Base-by-base conservation (phyloP, 2,329 filamentous ascomycete species). In the Ophiostoma fasciatum region DNA sequence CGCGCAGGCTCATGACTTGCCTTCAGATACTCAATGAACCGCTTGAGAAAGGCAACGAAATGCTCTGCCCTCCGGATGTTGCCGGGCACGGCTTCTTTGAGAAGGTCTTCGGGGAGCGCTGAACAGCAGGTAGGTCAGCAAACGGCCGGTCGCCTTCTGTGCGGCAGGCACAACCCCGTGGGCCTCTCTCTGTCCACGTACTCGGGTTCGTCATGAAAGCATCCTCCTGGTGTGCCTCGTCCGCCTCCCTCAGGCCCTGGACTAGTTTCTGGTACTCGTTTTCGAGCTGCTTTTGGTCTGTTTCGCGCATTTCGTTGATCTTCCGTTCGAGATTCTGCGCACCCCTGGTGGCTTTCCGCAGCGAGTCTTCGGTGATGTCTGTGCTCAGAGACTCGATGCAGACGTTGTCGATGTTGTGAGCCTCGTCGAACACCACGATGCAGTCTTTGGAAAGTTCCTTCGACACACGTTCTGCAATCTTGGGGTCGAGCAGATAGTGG, bases 331-430 rank as follows among this genome's bases (percentile, higher is more conserved):
- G 64, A 46, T 93, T 96, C 45, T 79, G 79, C 11, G 88, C 92
- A 5, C 90, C 90, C 45, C 85, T 71, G 2, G 85, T 87, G 15
- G 90, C 90, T 59, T 84, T 93, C 17, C 87, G 74, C 36, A 98
- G 57, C 0, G 88, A 94, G 47, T 96, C 90, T 52, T 98, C 87
- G 0, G 88, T 96, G 39, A 98, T 73, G 50, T 98, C 90, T 28
- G 94, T 96, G 51, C 90, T 98, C 11, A 96, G 63, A 2, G 90
- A 88, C 53, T 98, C 90, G 46, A 98, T 98, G 55, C 92, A 98
- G 40, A 98, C 90, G 53, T 98, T 98, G 66, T 98, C 90, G 48
- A 98, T 98, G 52, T 98, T 98, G 62, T 98, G 90, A 12, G 90
- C 90, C 57, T 98, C 90, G 51, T 98, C 90, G 46, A 98, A 98